Evolutionary conservation across 225 moss, liverwort and hornwort genomes (phyloP), one percentile per base, ranked within the genome.

Genomic region (Pseudisothecium myosuroides): DNA sequence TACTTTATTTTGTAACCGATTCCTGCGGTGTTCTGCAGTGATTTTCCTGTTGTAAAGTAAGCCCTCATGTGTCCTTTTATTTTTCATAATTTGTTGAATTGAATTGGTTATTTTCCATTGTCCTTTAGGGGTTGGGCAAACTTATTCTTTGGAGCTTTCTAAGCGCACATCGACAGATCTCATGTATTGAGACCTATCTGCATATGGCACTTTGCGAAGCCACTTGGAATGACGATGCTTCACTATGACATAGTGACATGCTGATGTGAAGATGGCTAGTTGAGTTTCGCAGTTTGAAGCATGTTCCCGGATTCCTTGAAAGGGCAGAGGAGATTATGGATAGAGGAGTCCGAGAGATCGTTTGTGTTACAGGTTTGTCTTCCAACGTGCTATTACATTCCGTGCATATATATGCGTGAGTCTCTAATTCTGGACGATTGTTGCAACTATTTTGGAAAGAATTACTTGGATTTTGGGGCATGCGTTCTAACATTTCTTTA

Each of bases 301-400:
- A 95, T 87, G 93, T 96, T 82, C 96, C 95, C 50, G 93, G 94
- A 8, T 95, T 98, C 76, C 78, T 98, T 32, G 47, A 96, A 50
- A 87, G 92, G 47, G 95, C 90, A 17, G 93, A 91, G 67, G 95
- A 98, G 76, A 91, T 97, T 59, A 93, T 92, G 77, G 91, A 92
- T 61, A 94, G 92, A 88, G 94, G 98, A 55, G 92, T 97, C 18
- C 78, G 90, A 56, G 77, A 77, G 24, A 37, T 77, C 21, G 24
- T 77, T 54, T 37, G 37, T 55, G 2, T 55, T 13, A 54, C 54
- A 55, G 55, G 9, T 55, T 37, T 23, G 23, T 24, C 37, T 34
- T 24, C 24, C 2, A 55, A 1, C 15, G 6, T 36, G 23, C 16
- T 24, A 24, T 37, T 15, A 10, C 4, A 24, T 15, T 37, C 37